Evolutionary conservation across 345 rosid genomes (phyloP).

Genomic region (Carallia brachiata): DNA sequence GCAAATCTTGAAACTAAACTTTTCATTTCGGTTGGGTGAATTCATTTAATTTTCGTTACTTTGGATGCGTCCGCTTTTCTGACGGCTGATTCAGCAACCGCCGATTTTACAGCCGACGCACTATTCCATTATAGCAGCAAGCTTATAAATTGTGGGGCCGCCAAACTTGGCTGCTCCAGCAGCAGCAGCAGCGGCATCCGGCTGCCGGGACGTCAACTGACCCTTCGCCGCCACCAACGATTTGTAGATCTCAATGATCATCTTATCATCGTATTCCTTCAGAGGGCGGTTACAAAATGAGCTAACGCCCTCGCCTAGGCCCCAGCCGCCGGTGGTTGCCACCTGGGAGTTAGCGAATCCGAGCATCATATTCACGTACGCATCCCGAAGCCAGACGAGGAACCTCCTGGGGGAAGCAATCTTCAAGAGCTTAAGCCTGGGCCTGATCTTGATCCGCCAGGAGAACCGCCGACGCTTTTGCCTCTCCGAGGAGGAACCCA

Average conservation of each 20-base stretch:
- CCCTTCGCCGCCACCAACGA: slow-evolving; percentile 53
- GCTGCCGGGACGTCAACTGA: slow-evolving; percentile 39
- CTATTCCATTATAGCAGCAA: slow-evolving; percentile 23
- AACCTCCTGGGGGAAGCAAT: slow-evolving; percentile 43
- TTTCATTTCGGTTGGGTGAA: neutral
- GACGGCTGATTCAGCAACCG: neutral
- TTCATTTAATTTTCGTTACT: no score
- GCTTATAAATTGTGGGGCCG: slow-evolving; percentile 20
- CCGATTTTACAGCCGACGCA: neutral
- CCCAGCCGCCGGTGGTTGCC: slow-evolving; percentile 29
- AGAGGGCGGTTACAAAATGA: slow-evolving; percentile 28
- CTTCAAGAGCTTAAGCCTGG: slow-evolving; percentile 35
- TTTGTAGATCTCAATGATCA: slow-evolving; percentile 66
- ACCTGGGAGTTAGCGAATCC: slow-evolving; percentile 40
- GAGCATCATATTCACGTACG: slow-evolving; percentile 67
- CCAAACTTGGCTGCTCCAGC: slow-evolving; percentile 22
- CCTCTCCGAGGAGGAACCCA: slow-evolving; percentile 2
- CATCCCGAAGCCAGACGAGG: slow-evolving; percentile 57
- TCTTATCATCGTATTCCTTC: slow-evolving; percentile 58
- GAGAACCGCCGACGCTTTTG: slow-evolving; percentile 29
- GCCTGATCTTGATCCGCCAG: slow-evolving; percentile 54
- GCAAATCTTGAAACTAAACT: neutral
- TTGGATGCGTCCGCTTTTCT: no score
- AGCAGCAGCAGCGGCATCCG: slow-evolving; percentile 9
- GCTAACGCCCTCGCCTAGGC: slow-evolving; percentile 1